These are phyloP conservation scores for Neurospora sp. DNA, from an alignment of 495 filamentous ascomycete species.

Conservation along the genomic window DNA sequence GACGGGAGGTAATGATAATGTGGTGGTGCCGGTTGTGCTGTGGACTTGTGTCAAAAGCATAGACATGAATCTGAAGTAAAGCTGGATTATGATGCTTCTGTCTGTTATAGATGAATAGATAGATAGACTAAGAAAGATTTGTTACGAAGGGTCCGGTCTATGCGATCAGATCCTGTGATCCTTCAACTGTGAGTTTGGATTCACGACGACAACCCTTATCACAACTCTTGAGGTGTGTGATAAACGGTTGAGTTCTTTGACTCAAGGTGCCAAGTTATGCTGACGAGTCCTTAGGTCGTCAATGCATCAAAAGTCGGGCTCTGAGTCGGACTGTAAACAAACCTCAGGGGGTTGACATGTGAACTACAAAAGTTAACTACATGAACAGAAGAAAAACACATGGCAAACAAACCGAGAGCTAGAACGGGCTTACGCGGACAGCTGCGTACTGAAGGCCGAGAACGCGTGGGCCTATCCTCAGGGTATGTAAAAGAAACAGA, in stretches of 20 bases:
- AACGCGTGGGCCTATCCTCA: not conserved
- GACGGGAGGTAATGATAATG: conserved; percentile 98
- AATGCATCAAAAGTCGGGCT: not conserved
- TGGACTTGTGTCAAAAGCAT: conserved; percentile 82
- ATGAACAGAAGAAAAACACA: not conserved
- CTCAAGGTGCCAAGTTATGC: not conserved
- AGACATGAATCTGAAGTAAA: conserved; percentile 29
- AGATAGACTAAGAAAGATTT: not conserved
- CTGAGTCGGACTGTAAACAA: not conserved
- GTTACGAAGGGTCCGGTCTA: not conserved
- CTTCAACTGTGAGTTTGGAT: not conserved
- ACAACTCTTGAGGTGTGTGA: no score
- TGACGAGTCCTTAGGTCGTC: not conserved
- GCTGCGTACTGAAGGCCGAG: not conserved
- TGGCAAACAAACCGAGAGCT: not conserved
- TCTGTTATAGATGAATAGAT: not conserved
- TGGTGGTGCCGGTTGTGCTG: conserved; percentile 87
- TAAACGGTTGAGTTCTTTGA: no score
- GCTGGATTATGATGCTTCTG: not conserved
- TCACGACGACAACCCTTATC: no score
- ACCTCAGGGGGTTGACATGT: not conserved
- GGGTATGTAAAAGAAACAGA: not conserved
- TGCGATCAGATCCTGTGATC: not conserved
- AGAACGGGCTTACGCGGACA: not conserved
- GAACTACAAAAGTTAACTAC: not conserved